Evolutionary conservation across 148 eudicot genomes (phyloP), one percentile per base, ranked within the genome.

Genomic region (Drosera capensis): DNA sequence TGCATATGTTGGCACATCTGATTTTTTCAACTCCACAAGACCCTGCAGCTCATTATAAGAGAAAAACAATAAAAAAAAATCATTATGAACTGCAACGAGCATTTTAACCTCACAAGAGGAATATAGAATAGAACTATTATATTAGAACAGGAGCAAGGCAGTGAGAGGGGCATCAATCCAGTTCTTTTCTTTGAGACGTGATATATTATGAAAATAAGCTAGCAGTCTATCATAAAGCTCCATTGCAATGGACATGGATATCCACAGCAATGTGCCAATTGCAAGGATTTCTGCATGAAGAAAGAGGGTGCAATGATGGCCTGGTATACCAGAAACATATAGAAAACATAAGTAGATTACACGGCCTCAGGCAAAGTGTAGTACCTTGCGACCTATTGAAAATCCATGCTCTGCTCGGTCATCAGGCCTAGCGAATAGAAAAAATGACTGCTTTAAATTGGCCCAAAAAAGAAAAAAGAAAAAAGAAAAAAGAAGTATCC

Each of bases 1-100:
- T 58, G 75, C 75, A 57, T 71, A 80, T 73, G 48, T 65, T 2
- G 97, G 79, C 43, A 71, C 62, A 46, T 64, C 94, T 43, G 61
- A 20, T 57, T 65, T 78, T 67, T 69, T 80, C 49, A 52, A 49
- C 58, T 71, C 72, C 11, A 22, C 45, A 37, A 74, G 70, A 65
- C 39, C 77, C 96, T 88, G 65, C 37, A 46, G 45, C 42, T 62
- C 20, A 51, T 23, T 45, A 44, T 5, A 40, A 45, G 20, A 39
- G 14, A 20, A 16, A 21, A 5, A 28, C 3, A 43, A 17, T 41
- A 34, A 3, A 21, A n/a, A 4, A 23, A 48, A 40, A 16, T 14
- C 40, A 36, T 36, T 37, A 12, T 7, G n/a, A 23, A 17, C 37
- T 23, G 14, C 14, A 0, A 14, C 17, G n/a, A 17, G 43, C 17